These are phyloP conservation scores for Fraxinus quadrangulata DNA, from an alignment of 257 asterid species.

Conservation along the genomic window DNA sequence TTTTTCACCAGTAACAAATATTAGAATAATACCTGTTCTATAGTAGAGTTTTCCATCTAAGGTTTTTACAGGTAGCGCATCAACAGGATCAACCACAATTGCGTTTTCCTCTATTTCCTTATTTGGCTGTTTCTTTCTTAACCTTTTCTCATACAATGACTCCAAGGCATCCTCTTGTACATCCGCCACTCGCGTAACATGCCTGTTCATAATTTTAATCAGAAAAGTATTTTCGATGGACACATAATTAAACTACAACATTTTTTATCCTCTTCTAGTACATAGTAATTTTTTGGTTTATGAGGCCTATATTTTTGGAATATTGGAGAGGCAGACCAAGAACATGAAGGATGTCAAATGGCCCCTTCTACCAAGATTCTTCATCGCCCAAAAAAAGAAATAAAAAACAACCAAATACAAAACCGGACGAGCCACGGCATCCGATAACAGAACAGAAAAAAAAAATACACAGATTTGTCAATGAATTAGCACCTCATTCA, in stretches of 20 bases:
- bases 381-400: background rate
- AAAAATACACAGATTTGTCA: background rate
- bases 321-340: background rate
- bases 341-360: background rate
- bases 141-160: conserved; percentile 63
- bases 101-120: conserved; percentile 49
- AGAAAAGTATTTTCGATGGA: background rate
- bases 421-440: background rate
- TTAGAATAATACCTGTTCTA: conserved; percentile 49
- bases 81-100: conserved; percentile 82
- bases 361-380: background rate
- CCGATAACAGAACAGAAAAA: background rate
- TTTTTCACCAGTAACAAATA: background rate
- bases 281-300: no score
- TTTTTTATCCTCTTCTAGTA: background rate
- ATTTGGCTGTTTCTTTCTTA: conserved; percentile 49
- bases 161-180: conserved; percentile 80
- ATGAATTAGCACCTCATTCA: background rate
- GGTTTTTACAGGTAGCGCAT: conserved; percentile 88
- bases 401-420: no score
- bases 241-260: background rate
- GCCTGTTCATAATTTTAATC: conserved; percentile 29
- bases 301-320: no score
- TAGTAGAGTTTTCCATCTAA: conserved; percentile 68
- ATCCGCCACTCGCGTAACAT: conserved; percentile 78